Conservation (phyloP, 2,329 filamentous ascomycete genomes). For the Aspergillus sp. region DNA sequence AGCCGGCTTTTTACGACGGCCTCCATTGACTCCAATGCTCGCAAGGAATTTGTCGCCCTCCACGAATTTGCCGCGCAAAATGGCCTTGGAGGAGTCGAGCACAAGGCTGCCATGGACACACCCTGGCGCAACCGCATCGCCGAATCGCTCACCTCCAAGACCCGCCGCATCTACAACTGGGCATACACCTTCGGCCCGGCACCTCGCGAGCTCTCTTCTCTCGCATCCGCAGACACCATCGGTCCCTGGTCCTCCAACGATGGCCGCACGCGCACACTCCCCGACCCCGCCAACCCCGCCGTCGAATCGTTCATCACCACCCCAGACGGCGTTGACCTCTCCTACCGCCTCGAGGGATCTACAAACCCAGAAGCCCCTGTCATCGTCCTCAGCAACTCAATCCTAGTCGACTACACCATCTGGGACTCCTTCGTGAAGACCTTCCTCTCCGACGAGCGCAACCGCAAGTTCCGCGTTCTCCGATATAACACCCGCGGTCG, state of each 20-base stretch:
- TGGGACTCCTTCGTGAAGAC: conserved; percentile 72
- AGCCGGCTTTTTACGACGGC: conserved; percentile 70
- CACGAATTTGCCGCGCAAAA: conserved; percentile 72
- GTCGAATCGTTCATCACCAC: conserved; percentile 70
- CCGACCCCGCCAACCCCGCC: conserved; percentile 46
- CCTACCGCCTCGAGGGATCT: conserved; percentile 75
- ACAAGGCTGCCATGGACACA: conserved; percentile 63
- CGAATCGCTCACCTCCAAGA: conserved; percentile 56
- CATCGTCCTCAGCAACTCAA: conserved; percentile 75
- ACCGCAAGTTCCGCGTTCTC: conserved; percentile 67
- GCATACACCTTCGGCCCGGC: conserved; percentile 79
- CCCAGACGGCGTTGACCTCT: conserved; percentile 65
- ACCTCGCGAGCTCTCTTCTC: conserved; percentile 64
- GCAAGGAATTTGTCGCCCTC: conserved; percentile 62
- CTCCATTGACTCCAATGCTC: conserved; percentile 57
- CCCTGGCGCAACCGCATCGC: conserved; percentile 62
- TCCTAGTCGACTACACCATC: conserved; percentile 75
- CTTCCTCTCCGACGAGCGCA: conserved; percentile 55
- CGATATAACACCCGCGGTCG: conserved; percentile 77
- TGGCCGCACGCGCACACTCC: conserved; percentile 54
- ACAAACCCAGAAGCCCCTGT: conserved; percentile 65
- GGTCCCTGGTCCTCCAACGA: conserved; percentile 58
- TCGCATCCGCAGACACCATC: conserved; percentile 49
- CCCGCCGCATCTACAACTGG: conserved; percentile 64
- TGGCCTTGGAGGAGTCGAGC: conserved; percentile 64